Base-by-base conservation (phyloP, 306 rosid species). In the Luffa acutangula region DNA sequence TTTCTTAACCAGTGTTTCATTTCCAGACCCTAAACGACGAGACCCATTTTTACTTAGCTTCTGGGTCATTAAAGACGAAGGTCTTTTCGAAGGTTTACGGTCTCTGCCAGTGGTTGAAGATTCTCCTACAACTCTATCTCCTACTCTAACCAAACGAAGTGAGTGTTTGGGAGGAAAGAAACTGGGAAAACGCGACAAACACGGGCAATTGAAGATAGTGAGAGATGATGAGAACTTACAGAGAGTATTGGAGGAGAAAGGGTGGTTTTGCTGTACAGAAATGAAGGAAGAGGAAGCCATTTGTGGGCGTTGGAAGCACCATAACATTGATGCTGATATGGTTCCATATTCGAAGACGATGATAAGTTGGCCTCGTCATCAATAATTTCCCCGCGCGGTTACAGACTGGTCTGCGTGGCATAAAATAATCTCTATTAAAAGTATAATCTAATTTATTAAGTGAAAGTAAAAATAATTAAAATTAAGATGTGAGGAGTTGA, bases 271-370 rank as follows among this genome's bases (percentile, higher is more conserved):
- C 48, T 79, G 92, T 36, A 84, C 83, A 69, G 90, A 54, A 80
- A 80, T 86, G 83, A 81, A 83, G 87, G 84, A 59, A 21, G 81
- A 84, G 83, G 79, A 84, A 65, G 89, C 90, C 93, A 90, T 86
- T 51, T 86, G 91, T 86, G 91, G 92, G 89, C 83, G 75, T 84
- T 49, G 74, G 83, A 81, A 69, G 82, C 77, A 82, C 78, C 76
- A 64, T 46, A 4, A 1, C 9, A 31, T 17, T 20, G 25, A 41
- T 41, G 43, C 8, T 67, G 65, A 79, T 48, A 79, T 79, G 67
- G 82, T 66, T 79, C 34, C 63, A 76, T 18, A 39, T 57, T 76
- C 34, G 4, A 77, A 58, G 39, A 43, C 41, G 80, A 41, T 42
- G 51, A 77, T 57, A 77, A 58, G 69, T 41, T 56, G 70, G 64